These are phyloP conservation scores for Fusarium gaditjirri DNA, from an alignment of 2,329 filamentous ascomycete species.

Conservation along the genomic window DNA sequence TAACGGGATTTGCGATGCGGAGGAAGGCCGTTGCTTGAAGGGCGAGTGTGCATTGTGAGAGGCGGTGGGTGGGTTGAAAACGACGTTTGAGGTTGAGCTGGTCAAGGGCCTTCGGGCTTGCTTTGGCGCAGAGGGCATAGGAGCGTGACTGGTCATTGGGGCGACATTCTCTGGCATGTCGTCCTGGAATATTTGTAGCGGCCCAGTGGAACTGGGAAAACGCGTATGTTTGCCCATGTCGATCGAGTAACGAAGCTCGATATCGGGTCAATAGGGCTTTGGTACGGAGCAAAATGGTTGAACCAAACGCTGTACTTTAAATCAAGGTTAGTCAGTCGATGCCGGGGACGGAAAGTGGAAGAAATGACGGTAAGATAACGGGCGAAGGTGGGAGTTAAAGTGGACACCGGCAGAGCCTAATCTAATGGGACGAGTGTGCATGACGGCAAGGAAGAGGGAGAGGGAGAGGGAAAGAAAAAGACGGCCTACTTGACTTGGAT, in stretches of 20 bases:
- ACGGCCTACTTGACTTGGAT: conserved; percentile 40
- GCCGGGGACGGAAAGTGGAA: conserved; percentile 34
- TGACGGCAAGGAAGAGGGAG: conserved; percentile 39
- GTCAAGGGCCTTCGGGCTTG: conserved; percentile 60
- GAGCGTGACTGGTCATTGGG: conserved; percentile 65
- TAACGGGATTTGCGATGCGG: conserved; percentile 70
- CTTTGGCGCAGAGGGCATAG: conserved; percentile 64
- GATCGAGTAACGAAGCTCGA: conserved; percentile 49
- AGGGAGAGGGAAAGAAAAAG: conserved; percentile 33
- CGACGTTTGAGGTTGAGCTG: conserved; percentile 68
- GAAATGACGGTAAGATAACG: conserved; percentile 36
- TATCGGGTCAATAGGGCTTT: conserved; percentile 28
- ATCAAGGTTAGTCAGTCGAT: conserved; percentile 34
- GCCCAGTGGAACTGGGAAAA: conserved; percentile 58
- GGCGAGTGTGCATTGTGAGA: conserved; percentile 71
- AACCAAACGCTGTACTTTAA: conserved; percentile 27
- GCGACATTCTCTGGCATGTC: conserved; percentile 58
- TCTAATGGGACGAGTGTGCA: conserved; percentile 43
- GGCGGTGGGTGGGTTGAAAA: conserved; percentile 71
- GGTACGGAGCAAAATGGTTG: conserved; percentile 10
- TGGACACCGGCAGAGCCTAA: conserved; percentile 39
- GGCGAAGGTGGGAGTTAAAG: conserved; percentile 37
- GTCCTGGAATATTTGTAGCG: conserved; percentile 65
- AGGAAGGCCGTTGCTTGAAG: conserved; percentile 71
- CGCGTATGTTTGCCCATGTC: conserved; percentile 65